Conservation (phyloP, 768 basidiomycete species). For the Suillus ampliporus region DNA sequence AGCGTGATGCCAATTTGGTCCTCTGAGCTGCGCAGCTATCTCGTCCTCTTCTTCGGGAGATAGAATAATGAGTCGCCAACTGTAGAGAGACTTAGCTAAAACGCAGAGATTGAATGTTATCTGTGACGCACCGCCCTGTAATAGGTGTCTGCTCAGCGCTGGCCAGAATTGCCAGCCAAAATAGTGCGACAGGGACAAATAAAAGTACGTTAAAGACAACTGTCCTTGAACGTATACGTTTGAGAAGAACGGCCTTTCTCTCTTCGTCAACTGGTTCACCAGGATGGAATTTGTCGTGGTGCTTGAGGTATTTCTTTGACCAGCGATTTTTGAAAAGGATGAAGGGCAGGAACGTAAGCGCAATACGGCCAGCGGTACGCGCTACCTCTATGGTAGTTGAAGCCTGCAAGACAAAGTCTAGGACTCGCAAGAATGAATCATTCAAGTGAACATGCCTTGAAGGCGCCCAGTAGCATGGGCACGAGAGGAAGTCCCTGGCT, state of each 20-base stretch:
- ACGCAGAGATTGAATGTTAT: constrained; percentile 1
- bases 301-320: constrained; percentile 55
- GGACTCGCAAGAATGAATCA: constrained; percentile 5
- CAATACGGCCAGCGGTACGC: constrained; percentile 71
- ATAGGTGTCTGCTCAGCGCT: constrained; percentile 80
- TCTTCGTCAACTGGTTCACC: constrained; percentile 58
- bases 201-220: constrained; percentile 59
- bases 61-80: constrained; percentile 87
- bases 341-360: constrained; percentile 76
- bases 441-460: constrained; percentile 58
- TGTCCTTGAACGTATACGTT: constrained; percentile 54
- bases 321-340: constrained; percentile 63
- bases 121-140: constrained; percentile 73
- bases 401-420: constrained; percentile 49
- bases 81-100: constrained; percentile 34
- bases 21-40: constrained; percentile 82
- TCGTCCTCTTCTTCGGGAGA: constrained; percentile 94
- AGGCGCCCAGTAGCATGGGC: constrained; percentile 59
- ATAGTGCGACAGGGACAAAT: constrained; percentile 62
- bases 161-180: constrained; percentile 73
- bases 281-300: constrained; percentile 39
- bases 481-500: constrained; percentile 48
- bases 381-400: constrained; percentile 77
- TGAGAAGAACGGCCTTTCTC: constrained; percentile 53
- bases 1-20: constrained; percentile 85